Evolutionary conservation across 2,329 filamentous ascomycete species (phyloP), one percentile per base, ranked within the genome.

Genomic region (Monosporascus sp.): DNA sequence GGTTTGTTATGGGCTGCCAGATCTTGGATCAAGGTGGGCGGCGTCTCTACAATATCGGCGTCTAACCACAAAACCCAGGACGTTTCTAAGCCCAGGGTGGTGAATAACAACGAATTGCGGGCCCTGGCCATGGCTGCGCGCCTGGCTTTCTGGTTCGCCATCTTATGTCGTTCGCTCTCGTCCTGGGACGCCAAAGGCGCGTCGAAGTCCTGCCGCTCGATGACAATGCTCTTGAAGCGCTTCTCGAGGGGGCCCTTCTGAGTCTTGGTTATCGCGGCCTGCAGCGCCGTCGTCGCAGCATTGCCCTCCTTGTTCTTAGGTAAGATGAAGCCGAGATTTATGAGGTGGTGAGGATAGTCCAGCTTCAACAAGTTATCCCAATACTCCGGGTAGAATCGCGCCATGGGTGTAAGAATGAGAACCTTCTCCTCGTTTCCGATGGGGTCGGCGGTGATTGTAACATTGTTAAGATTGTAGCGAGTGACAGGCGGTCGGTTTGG

Each of bases 51-150:
- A 59, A 99, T 88, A 70, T 99, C 94, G 38, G 86, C 82, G 68
- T 99, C 94, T 31, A 99, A 80, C 94, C 94, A 99, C 24, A 99
- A 79, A 36, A 99, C 92, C 94, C 94, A 99, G 0, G 91, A 94
- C 0, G 91, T 97, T 14, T 85, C 82, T 1, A 92, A 92, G 2
- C 93, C 92, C 9, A 99, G 77, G 0, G 93, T 97, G 8, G 94
- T 97, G 75, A 97, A 99, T 27, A 99, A 82, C 8, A 99, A 81
- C 51, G 90, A 95, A 70, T 99, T 99, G 59, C 94, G 86, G 38
- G 94, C 93, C 66, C 90, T 88, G 65, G 91, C 87, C 94, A 99
- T 97, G 56, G 90, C 87, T 43, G 91, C 87, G 37, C 94, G 84
- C 14, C 94, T 85, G 7, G 78, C 79, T 73, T 95, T 96, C 69